Percentiles rank a stretch among this genome's conserved stretches.
These are phyloP conservation scores for Plantago rigida DNA, from an alignment of 305 asterid species.

Conservation along the genomic window DNA sequence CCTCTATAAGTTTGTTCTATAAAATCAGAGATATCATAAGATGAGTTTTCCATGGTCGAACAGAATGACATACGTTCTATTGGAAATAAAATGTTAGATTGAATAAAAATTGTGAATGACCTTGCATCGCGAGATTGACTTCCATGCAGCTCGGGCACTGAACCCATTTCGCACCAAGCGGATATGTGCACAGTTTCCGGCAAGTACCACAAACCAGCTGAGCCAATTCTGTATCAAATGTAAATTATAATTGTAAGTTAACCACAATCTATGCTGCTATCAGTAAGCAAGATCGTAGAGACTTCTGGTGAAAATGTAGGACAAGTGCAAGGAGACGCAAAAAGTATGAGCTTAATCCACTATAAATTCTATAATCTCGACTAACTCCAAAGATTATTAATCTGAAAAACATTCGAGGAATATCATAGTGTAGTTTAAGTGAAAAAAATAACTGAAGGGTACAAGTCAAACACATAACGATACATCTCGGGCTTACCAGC, in stretches of 20 bases:
- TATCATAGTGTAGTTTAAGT: background rate
- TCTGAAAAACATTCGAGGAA: background rate
- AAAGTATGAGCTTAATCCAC: conserved; percentile 1
- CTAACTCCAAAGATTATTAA: background rate
- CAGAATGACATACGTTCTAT: background rate
- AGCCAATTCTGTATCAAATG: conserved; percentile 46
- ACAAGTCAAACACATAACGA: background rate
- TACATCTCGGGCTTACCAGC: background rate
- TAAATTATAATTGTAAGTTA: conserved; percentile 7
- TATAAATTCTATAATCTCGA: conserved; percentile 1
- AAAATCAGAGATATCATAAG: background rate
- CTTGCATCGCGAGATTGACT: conserved; percentile 78
- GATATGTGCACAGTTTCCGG: conserved; percentile 63
- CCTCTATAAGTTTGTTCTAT: background rate
- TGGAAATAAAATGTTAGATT: background rate
- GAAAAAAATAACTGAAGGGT: background rate
- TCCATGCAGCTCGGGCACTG: conserved; percentile 77
- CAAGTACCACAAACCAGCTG: conserved; percentile 94
- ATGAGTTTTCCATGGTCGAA: background rate
- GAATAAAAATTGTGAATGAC: conserved; percentile 30
- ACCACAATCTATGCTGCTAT: background rate
- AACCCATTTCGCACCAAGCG: conserved; percentile 70
- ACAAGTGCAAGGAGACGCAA: conserved; percentile 1
- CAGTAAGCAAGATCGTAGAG: too few species aligned
- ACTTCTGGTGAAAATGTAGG: background rate